Evolutionary conservation across 805 yeast species (phyloP).

Genomic region (Candida golubevii): DNA sequence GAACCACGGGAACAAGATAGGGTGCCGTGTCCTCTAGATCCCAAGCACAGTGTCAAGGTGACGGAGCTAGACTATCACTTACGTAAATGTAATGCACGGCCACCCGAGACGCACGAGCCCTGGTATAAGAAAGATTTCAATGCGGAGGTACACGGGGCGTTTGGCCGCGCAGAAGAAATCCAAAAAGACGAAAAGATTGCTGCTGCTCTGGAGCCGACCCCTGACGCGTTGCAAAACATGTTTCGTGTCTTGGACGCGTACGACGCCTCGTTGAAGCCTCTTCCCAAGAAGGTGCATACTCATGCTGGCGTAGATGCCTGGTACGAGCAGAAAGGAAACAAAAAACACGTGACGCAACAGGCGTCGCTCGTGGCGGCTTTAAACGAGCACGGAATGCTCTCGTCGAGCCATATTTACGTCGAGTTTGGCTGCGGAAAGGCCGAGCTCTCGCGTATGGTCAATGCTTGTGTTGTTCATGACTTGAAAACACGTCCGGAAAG

Average conservation of each 20-base stretch:
- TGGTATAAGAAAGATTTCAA: slow-evolving; percentile 56
- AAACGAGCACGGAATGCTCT: slow-evolving; percentile 37
- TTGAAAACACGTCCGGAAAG: background rate
- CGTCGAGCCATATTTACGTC: slow-evolving; percentile 37
- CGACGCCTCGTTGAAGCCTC: slow-evolving; percentile 13
- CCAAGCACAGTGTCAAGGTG: slow-evolving; percentile 68
- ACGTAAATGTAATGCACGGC: slow-evolving; percentile 53
- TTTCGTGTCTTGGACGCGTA: slow-evolving; percentile 4
- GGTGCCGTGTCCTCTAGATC: slow-evolving; percentile 75
- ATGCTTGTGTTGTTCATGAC: slow-evolving; percentile 30
- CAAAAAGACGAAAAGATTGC: background rate
- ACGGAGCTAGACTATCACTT: slow-evolving; percentile 53
- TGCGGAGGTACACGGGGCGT: slow-evolving; percentile 11
- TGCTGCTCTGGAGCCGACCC: background rate
- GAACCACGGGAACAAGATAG: background rate
- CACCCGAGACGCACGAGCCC: slow-evolving; percentile 30
- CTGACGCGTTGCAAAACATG: background rate
- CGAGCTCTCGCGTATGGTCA: slow-evolving; percentile 68
- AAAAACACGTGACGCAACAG: slow-evolving; percentile 81
- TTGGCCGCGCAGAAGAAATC: background rate
- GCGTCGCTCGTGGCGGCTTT: slow-evolving; percentile 73
- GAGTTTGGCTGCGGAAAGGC: slow-evolving; percentile 95
- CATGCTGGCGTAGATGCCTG: slow-evolving; percentile 37
- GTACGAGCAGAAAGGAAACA: slow-evolving; percentile 47
- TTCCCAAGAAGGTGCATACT: slow-evolving; percentile 13